Evolutionary conservation across 768 basidiomycete species (phyloP), one percentile per base, ranked within the genome.

Genomic region (Pisolithus tinctorius): DNA sequence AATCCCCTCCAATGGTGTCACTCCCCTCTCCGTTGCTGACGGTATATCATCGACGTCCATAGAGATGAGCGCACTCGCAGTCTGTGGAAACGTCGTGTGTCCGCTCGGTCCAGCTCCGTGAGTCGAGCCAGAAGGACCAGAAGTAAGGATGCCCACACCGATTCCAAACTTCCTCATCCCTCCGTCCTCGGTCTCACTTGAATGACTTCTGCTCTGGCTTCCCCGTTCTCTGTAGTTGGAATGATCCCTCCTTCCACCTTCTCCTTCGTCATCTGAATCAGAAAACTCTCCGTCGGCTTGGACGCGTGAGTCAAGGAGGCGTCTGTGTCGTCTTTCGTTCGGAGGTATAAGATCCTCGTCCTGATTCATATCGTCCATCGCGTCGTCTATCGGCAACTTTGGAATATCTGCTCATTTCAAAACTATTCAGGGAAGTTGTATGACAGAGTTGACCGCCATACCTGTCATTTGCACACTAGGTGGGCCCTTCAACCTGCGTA

Each of bases 261-360:
- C 87, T 16, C 92, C 94, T 69, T 99, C 96, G 64, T 99, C 96
- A 57, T 99, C 96, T 1, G 96, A 98, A 66, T 99, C 96, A 6
- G 93, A 96, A 11, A 96, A 76, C 61, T 94, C 91, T 20, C 86
- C 88, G 38, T 95, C 92, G 4, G 79, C 81, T 64, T 93, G 93
- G 54, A 87, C 76, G 23, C 84, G 76, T 23, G 83, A 79, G 64
- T 99, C 95, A 31, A 93, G 79, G 8, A 92, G 68, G 14, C 85
- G 79, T 58, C 79, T 80, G 23, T 87, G 83, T 57, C 88, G 78
- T 46, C 94, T 80, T 10, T 80, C 80, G 61, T 99, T 82, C 14
- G 84, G 75, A 46, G 87, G 77, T 43, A 86, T 81, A 58, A 88
- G 71, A 58, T 95, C 92, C 59, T 94, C 92, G 39, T 95, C 88